Base-by-base conservation (phyloP, 1,284 basidiomycete species). In the Microbotryum intermedium region DNA sequence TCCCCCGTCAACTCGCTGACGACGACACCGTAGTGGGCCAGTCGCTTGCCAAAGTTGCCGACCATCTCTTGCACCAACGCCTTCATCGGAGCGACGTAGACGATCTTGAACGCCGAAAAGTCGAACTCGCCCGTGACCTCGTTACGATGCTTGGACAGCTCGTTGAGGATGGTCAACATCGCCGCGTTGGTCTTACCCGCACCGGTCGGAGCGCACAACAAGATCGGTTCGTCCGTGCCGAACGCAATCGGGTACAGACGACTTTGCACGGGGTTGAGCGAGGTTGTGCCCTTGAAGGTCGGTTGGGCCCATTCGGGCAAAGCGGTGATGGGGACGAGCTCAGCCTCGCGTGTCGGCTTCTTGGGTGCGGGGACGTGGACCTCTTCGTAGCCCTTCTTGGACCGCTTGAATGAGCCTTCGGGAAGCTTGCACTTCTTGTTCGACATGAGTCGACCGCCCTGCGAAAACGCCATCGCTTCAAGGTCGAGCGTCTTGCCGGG, bases 161-260 rank as follows among this genome's bases (percentile, higher is more conserved):
- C 90, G 71, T 90, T 88, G 20, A 97, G 81, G 68, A 97, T 87
- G 0, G 90, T 85, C 16, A 98, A 81, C 83, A 98, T 91, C 16
- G 95, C 95, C 29, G 97, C 95, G 71, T 99, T 99, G 34, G 95
- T 99, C 91, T 99, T 99, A 69, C 95, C 95, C 6, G 95, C 95
- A 76, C 95, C 95, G 0, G 95, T 98, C 3, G 95, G 95, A 0
- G 95, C 95, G 79, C 95, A 98, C 45, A 98, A 84, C 30, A 99
- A 79, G 69, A 98, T 83, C 0, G 94, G 93, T 69, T 98, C 93
- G 70, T 97, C 92, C 42, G 69, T 69, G 5, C 90, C 90, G 73
- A 97, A 97, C 0, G 94, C 95, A 58, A 92, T 78, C 1, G 94
- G 94, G 75, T 82, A 98, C 6, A 94, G 79, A 74, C 88, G 90